These are phyloP conservation scores for Trypanosoma brucei DNA, from an alignment of 208 protist species.

Conservation along the genomic window DNA sequence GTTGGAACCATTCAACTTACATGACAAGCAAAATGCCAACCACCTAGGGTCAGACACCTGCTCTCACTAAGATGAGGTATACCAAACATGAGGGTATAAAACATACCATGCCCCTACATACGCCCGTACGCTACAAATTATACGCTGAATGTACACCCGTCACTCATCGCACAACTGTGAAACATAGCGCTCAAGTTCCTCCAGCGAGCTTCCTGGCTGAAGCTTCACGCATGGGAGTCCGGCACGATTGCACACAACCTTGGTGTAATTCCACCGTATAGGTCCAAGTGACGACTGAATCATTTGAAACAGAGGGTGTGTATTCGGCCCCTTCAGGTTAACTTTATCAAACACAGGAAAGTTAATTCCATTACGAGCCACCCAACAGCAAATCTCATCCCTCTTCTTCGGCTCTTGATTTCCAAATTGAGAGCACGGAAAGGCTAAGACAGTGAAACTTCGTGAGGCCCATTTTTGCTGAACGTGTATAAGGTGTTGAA, in stretches of 20 bases:
- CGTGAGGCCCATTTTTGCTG: constrained; percentile 27
- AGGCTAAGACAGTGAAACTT: constrained; percentile 50
- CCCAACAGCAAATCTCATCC: constrained; percentile 37
- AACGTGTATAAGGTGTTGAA: constrained; percentile 41
- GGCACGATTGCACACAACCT: constrained; percentile 53
- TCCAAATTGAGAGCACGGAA: constrained; percentile 61
- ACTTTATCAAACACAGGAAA: constrained; percentile 64
- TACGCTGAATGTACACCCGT: too few relatives aligned
- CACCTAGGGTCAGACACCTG: too few relatives aligned
- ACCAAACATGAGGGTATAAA: neutral
- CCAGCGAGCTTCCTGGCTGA: neutral
- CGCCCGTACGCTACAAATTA: neutral
- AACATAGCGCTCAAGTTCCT: constrained; percentile 4
- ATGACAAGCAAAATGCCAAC: too few relatives aligned
- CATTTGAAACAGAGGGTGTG: constrained; percentile 55
- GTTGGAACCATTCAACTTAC: too few relatives aligned
- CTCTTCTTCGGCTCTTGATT: constrained; percentile 56
- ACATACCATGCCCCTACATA: neutral
- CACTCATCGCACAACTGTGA: neutral
- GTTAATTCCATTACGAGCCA: constrained; percentile 14
- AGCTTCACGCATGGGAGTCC: constrained; percentile 33
- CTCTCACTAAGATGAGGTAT: neutral
- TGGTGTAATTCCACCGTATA: constrained; percentile 71
- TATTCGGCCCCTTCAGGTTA: constrained; percentile 39
- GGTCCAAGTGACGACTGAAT: constrained; percentile 40